Evolutionary conservation across 2,329 filamentous ascomycete species (phyloP).

Genomic region (Aureobasidium namibiae): DNA sequence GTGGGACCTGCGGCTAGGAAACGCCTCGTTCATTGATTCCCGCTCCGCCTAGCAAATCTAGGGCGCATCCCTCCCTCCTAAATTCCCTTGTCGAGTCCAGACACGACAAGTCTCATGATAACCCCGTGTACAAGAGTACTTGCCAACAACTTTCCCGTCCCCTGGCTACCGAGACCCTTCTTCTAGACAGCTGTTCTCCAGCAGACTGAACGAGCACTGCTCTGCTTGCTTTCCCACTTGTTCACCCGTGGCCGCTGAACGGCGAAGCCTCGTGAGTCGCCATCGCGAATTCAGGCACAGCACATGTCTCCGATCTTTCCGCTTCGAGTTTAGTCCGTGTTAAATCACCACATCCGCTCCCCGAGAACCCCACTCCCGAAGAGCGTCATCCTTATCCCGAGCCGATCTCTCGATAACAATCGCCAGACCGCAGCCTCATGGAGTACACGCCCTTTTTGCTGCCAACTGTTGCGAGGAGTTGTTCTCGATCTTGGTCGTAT

Average conservation of each 20-base stretch:
- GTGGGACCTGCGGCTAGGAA: constrained; percentile 13
- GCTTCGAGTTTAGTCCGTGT: background rate
- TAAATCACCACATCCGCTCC: background rate
- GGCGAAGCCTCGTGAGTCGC: constrained; percentile 9
- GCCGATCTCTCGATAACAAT: constrained; percentile 6
- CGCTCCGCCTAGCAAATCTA: constrained; percentile 5
- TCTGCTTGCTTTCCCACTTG: background rate
- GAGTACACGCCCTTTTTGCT: constrained; percentile 1
- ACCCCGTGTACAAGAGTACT: background rate
- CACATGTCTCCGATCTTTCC: constrained; percentile 10
- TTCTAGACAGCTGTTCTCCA: background rate
- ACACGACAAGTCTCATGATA: constrained; percentile 8
- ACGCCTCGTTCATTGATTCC: constrained; percentile 12
- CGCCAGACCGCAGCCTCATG: background rate
- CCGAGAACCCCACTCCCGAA: constrained; percentile 9
- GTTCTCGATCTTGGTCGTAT: background rate
- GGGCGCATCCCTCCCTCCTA: constrained; percentile 7
- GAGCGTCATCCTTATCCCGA: constrained; percentile 10
- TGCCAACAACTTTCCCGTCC: background rate
- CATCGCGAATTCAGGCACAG: constrained; percentile 8
- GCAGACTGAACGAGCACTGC: background rate
- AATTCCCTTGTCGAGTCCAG: background rate
- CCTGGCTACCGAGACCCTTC: background rate
- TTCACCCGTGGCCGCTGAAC: constrained; percentile 4
- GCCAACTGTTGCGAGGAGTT: background rate